These are phyloP conservation scores for Rhodosporidiobolus odoratus DNA, from an alignment of 768 basidiomycete genomes.

Conservation along the genomic window DNA sequence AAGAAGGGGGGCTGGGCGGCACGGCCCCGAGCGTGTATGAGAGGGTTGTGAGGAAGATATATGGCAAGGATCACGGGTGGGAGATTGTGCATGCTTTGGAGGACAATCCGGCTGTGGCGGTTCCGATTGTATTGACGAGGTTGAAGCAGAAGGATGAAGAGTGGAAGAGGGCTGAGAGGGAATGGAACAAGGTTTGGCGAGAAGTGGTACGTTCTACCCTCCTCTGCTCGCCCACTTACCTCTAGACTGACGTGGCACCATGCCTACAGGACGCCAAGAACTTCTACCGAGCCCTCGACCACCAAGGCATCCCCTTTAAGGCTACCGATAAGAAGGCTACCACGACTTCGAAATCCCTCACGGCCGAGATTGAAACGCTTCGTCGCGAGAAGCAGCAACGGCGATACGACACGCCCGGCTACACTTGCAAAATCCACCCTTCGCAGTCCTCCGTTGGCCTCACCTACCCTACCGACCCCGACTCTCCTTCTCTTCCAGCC, in stretches of 20 bases:
- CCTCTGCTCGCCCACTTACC: background rate
- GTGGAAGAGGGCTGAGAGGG: constrained; percentile 87
- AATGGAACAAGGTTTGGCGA: constrained; percentile 95
- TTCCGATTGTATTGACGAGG: constrained; percentile 82
- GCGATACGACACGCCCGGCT: constrained; percentile 41
- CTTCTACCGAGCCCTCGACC: constrained; percentile 95
- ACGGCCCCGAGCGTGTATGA: constrained; percentile 78
- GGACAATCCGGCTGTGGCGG: constrained; percentile 80
- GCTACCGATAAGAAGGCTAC: constrained; percentile 86
- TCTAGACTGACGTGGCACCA: background rate
- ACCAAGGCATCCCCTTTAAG: constrained; percentile 92
- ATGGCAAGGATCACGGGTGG: constrained; percentile 67
- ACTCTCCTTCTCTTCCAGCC: constrained; percentile 43
- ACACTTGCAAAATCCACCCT: background rate
- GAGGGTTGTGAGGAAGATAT: constrained; percentile 86
- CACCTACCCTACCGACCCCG: constrained; percentile 46
- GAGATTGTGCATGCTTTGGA: constrained; percentile 83
- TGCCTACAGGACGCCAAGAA: constrained; percentile 70
- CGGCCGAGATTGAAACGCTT: constrained; percentile 66
- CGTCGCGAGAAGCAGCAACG: constrained; percentile 50
- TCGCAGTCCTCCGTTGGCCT: background rate
- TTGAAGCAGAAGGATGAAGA: constrained; percentile 93
- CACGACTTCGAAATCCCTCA: constrained; percentile 77
- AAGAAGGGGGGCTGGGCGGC: constrained; percentile 73
- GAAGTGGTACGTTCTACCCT: constrained; percentile 55